These are phyloP conservation scores for Phalaenopsis equestris DNA, from an alignment of 106 monocot genomes.

Conservation along the genomic window DNA sequence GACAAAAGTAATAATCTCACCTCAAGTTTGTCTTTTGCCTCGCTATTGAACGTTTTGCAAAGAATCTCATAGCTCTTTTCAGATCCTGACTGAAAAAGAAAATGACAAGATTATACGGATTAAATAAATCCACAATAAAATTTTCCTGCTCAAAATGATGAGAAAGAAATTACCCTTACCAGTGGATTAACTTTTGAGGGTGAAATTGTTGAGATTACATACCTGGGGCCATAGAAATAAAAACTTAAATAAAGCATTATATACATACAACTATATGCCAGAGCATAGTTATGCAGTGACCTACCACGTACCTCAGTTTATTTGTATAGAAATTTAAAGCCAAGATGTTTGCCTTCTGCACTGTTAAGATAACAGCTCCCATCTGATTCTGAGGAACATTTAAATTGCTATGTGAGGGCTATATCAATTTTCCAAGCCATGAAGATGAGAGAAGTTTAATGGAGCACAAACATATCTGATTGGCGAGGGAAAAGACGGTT, in stretches of 20 bases:
- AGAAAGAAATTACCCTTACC: constrained; percentile 27
- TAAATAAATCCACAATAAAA: neutral
- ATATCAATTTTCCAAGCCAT: neutral
- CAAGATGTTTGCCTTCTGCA: constrained; percentile 69
- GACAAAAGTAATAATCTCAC: constrained; percentile 14
- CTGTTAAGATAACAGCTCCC: constrained; percentile 89
- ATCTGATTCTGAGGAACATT: constrained; percentile 52
- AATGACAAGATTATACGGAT: neutral
- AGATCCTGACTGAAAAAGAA: constrained; percentile 55
- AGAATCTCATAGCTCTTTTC: constrained; percentile 88
- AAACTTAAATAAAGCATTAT: neutral
- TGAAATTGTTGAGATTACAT: constrained; percentile 68
- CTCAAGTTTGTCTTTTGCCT: constrained; percentile 73
- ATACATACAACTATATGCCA: neutral
- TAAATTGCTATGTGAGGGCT: neutral
- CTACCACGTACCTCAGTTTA: constrained; percentile 71
- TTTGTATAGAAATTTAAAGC: constrained; percentile 76
- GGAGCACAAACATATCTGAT: neutral
- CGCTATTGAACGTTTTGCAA: constrained; percentile 76
- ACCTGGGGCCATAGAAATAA: constrained; percentile 36
- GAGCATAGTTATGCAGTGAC: neutral
- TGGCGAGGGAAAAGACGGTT: neutral
- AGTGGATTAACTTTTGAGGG: constrained; percentile 77
- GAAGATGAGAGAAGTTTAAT: neutral
- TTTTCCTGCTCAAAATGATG: neutral